Base-by-base conservation (phyloP, 2,329 filamentous ascomycete genomes). In the Pseudogymnoascus sp. region DNA sequence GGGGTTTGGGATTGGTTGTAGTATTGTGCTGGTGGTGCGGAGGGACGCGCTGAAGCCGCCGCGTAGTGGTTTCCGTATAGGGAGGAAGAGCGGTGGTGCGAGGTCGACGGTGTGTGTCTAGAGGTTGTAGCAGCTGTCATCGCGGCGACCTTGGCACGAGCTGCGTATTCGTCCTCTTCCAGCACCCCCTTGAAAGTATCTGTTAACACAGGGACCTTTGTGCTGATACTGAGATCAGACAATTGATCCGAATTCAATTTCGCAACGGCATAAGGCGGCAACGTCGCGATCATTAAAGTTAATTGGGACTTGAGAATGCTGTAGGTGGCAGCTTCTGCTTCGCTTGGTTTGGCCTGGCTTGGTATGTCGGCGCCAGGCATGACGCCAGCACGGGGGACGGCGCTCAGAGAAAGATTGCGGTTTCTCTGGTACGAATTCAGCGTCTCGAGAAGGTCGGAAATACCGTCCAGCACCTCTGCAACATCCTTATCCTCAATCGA, bases 391-490 rank as follows among this genome's bases (percentile, higher is more conserved):
- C 81, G 84, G 69, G 87, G 82, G 36, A 60, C 56, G 16, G 56
- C 56, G 63, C 79, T 87, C 21, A 91, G 75, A 1, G 85, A 85
- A 50, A 89, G 81, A 70, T 91, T 90, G 65, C 90, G 88, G 72
- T 91, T 92, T 66, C 89, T 84, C 75, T 93, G 90, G 73, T 90
- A 88, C 0, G 90, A 93, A 18, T 89, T 81, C 8, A 93, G 78
- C 1, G 89, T 91, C 73, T 91, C 85, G 61, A 93, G 84, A 68
- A 92, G 78, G 70, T 91, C 89, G 1, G 88, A 89, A 36, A 92
- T 88, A 50, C 90, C 87, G 64, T 85, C 80, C 25, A 93, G 80
- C 40, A 91, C 78, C 60, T 90, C 87, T n/a, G 89, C 84, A 2
- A 82, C 79, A 60, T 88, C 85, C 69, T 85, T 84, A 28, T 87